Evolutionary conservation across 2,329 filamentous ascomycete genomes (phyloP), one percentile per base, ranked within the genome.

Genomic region (Botryotinia convoluta): DNA sequence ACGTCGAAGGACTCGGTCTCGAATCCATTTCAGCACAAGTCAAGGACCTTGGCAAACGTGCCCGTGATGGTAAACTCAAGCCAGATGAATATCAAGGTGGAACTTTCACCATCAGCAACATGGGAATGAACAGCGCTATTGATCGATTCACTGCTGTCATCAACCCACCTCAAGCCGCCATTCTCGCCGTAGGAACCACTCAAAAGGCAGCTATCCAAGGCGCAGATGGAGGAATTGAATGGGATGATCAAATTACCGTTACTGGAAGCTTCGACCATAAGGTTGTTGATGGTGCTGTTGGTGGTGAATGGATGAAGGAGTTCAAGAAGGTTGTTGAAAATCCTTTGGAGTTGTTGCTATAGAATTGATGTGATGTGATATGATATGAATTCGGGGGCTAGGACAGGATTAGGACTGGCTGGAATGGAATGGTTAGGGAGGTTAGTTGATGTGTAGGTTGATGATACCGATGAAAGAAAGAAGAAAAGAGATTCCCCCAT

Each of bases 21-120:
- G 90, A 94, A 84, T 89, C 89, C 82, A 98, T 99, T 85, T 97
- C 94, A 72, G 85, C 88, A 80, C 88, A 93, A 83, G 92, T 99
- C 86, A 98, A 98, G 88, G 94, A 97, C 82, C 93, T 99, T 72
- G 95, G 95, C 82, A 97, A 97, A 90, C 93, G 94, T 83, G 96
- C 96, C 76, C 91, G 94, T 75, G 96, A 98, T 79, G 93, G 93
- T 86, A 99, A 98, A 91, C 92, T 99, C 80, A 98, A 98, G 92
- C 96, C 96, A 65, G 95, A 99, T 84, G 95, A 99, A 86, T 99
- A 97, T 90, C 95, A 98, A 88, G 96, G 96, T 73, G 96, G 96
- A 83, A 97, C 94, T 83, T 97, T 99, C 86, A 98, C 95, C 84
- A 98, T 99, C 85, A 97, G 93, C 86, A 99, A 99, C 90, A 97